A percentile compares a stretch with the other conserved stretches of the same genome.
These are phyloP conservation scores for Podospora sp. DNA, from an alignment of 495 filamentous ascomycete species.

Conservation along the genomic window DNA sequence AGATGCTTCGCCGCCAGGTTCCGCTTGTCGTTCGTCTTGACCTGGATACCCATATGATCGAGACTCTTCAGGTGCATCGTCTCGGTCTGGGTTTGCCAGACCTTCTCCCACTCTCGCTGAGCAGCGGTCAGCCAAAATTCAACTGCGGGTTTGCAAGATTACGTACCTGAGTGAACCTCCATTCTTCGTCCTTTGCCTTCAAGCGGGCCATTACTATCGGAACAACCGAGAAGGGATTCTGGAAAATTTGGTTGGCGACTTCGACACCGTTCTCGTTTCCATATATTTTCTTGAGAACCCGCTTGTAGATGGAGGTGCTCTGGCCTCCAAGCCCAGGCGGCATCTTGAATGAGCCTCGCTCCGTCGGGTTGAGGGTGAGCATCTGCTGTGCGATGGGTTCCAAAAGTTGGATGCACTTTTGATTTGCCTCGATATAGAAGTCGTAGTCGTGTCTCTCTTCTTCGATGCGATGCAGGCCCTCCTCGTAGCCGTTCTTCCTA, in stretches of 20 bases:
- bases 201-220: constrained; percentile 83
- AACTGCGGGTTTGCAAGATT: neutral
- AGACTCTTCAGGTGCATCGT: constrained; percentile 92
- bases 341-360: constrained; percentile 72
- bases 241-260: constrained; percentile 81
- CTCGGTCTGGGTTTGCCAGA: constrained; percentile 93
- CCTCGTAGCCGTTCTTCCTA: constrained; percentile 92
- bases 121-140: constrained; percentile 20
- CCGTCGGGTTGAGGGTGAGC: constrained; percentile 67
- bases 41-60: constrained; percentile 89
- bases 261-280: constrained; percentile 77
- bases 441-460: constrained; percentile 99
- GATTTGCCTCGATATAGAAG: constrained; percentile 93
- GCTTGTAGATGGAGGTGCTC: constrained; percentile 93
- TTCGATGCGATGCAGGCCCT: constrained; percentile 91
- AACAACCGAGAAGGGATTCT: constrained; percentile 76
- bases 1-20: constrained; percentile 85
- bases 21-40: constrained; percentile 83
- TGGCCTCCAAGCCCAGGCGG: constrained; percentile 85
- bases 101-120: constrained; percentile 96
- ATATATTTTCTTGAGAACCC: constrained; percentile 98
- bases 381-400: constrained; percentile 92
- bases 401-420: constrained; percentile 89
- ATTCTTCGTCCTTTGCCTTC: constrained; percentile 94
- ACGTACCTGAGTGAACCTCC: constrained; percentile 78